Conservation (phyloP, 345 rosid genomes). For the Noccaea bulbosa region DNA sequence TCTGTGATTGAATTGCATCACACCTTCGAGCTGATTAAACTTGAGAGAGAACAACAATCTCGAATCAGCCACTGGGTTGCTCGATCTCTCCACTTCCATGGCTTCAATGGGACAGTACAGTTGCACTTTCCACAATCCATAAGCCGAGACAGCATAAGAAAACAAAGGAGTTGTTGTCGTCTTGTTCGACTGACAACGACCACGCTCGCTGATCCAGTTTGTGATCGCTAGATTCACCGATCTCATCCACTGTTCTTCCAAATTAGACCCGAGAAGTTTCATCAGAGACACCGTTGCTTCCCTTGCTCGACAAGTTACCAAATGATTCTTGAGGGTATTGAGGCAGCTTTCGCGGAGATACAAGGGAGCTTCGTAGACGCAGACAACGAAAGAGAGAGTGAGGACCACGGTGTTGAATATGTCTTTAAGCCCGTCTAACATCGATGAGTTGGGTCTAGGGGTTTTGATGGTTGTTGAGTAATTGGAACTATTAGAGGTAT, state of each 20-base stretch:
- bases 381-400: constrained; percentile 60
- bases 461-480: constrained; percentile 44
- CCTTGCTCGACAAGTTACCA: constrained; percentile 48
- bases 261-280: constrained; percentile 69
- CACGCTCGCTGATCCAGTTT: constrained; percentile 68
- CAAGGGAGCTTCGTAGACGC: constrained; percentile 79
- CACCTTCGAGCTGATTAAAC: constrained; percentile 90
- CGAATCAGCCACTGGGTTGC: constrained; percentile 55
- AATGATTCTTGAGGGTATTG: constrained; percentile 51
- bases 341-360: constrained; percentile 67
- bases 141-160: constrained; percentile 64
- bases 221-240: constrained; percentile 77
- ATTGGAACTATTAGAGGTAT: constrained; percentile 48
- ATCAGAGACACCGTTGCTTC: constrained; percentile 54
- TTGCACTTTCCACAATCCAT: constrained; percentile 83
- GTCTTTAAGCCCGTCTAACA: constrained; percentile 46
- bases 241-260: constrained; percentile 92
- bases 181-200: constrained; percentile 16
- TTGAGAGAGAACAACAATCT: constrained; percentile 69
- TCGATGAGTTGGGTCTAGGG: constrained; percentile 46
- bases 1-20: constrained; percentile 70
- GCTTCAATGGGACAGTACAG: constrained; percentile 83
- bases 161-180: constrained; percentile 56
- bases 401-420: constrained; percentile 63
- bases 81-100: constrained; percentile 67